A percentile compares a stretch with the other conserved stretches of the same genome.
phyloP scores from a whole-genome alignment of 768 basidiomycete species.

The Pleurotus salmoneostramineus region DNA sequence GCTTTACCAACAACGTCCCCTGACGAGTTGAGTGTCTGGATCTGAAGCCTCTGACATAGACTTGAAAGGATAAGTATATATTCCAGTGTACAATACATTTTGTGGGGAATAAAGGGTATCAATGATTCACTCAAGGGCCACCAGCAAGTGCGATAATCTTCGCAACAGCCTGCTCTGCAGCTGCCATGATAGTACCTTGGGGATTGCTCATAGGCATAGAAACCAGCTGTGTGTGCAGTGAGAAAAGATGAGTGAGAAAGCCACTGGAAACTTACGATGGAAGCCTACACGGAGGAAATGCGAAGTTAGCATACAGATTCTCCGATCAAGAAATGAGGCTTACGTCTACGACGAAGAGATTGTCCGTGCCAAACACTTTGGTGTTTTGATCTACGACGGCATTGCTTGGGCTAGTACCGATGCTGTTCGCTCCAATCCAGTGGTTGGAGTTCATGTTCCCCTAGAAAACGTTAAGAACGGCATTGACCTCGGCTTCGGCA shows the following conservation, averaged over 20 bases:
- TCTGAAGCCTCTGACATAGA: too few relatives aligned
- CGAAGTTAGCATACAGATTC: too few relatives aligned
- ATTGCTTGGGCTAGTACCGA: conserved; percentile 30
- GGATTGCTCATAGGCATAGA: conserved; percentile 57
- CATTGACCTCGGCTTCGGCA: too few relatives aligned
- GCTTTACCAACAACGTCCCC: too few relatives aligned
- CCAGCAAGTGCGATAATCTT: conserved; percentile 53
- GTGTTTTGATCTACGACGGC: conserved; percentile 56
- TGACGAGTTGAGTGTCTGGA: too few relatives aligned
- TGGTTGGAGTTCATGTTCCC: conserved; percentile 55
- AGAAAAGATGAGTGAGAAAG: neutral
- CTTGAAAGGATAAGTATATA: too few relatives aligned
- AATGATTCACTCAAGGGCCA: conserved; percentile 32
- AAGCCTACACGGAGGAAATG: conserved; percentile 21
- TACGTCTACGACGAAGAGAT: conserved; percentile 54
- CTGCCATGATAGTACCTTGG: conserved; percentile 51
- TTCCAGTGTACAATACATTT: too few relatives aligned
- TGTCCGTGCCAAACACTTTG: conserved; percentile 47
- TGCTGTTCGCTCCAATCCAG: conserved; percentile 55
- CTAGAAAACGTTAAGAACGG: conserved; percentile 11
- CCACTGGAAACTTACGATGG: conserved; percentile 20
- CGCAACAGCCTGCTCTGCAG: conserved; percentile 53
- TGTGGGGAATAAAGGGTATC: too few relatives aligned
- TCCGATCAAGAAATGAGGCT: conserved; percentile 9
- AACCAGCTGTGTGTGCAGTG: conserved; percentile 30